phyloP scores from a whole-genome alignment of 306 rosid genomes.

The Comarum palustre region DNA sequence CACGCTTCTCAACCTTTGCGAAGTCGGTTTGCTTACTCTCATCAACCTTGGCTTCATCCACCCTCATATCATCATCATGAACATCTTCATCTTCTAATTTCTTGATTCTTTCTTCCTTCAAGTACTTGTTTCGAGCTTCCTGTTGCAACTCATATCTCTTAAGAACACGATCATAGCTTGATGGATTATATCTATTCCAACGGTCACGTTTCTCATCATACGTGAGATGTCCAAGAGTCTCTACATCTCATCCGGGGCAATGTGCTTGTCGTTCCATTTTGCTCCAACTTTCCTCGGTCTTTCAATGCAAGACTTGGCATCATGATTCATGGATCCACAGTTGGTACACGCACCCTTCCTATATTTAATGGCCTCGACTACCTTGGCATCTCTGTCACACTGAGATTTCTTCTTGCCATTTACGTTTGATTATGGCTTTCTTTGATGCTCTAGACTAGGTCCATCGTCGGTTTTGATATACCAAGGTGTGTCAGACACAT shows the following conservation, averaged over 20 bases:
- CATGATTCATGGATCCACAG: slow-evolving; percentile 6
- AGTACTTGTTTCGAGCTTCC: neutral
- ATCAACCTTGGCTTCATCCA: slow-evolving; percentile 30
- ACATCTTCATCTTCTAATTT: neutral
- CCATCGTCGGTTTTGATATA: neutral
- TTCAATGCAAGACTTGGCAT: neutral
- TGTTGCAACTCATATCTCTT: neutral
- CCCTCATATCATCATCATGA: neutral
- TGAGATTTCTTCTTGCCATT: neutral
- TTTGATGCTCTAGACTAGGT: neutral
- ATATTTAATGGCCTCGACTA: neutral
- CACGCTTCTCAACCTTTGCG: slow-evolving; percentile 60
- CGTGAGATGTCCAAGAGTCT: neutral
- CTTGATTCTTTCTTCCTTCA: neutral
- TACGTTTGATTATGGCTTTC: neutral
- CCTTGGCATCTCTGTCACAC: neutral
- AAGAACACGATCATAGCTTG: neutral
- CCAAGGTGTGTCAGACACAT: neutral
- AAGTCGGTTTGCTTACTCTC: slow-evolving; percentile 61
- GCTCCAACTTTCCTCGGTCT: neutral
- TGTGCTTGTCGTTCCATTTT: neutral
- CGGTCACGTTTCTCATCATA: neutral
- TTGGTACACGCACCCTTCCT: neutral
- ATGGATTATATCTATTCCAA: neutral
- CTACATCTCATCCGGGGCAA: neutral